Evolutionary conservation across 208 protist genomes (phyloP).

Genomic region (Acanthamoeba comandoni): DNA sequence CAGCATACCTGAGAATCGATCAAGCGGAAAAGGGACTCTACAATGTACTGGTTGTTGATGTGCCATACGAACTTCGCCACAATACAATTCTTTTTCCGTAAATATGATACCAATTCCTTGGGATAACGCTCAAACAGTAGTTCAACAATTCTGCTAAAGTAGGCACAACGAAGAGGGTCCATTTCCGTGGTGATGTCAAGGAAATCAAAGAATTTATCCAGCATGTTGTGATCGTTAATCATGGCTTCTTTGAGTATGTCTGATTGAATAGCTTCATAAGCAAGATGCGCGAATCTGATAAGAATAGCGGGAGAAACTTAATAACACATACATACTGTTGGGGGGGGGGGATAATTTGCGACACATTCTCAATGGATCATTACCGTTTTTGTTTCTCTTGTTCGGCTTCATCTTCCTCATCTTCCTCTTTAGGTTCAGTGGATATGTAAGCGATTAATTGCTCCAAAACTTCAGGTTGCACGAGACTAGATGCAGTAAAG

Average conservation of each 20-base stretch:
- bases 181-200: slow-evolving; percentile 46
- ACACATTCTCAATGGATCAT: background rate
- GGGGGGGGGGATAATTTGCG: no score
- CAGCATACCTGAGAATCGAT: slow-evolving; percentile 18
- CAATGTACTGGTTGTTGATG: slow-evolving; percentile 72
- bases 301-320: background rate
- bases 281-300: slow-evolving; percentile 53
- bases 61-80: slow-evolving; percentile 62
- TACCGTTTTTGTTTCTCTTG: slow-evolving; percentile 45
- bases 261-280: slow-evolving; percentile 57
- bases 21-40: slow-evolving; percentile 37
- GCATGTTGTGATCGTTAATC: slow-evolving; percentile 62
- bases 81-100: slow-evolving; percentile 52
- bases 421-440: slow-evolving; percentile 36
- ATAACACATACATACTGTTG: background rate
- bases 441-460: slow-evolving; percentile 51
- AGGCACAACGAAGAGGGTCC: slow-evolving; percentile 58
- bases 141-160: slow-evolving; percentile 41
- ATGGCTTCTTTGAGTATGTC: slow-evolving; percentile 64
- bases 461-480: slow-evolving; percentile 51
- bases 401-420: slow-evolving; percentile 46
- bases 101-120: slow-evolving; percentile 46
- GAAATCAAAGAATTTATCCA: slow-evolving; percentile 61
- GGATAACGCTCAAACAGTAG: slow-evolving; percentile 47
- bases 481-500: background rate